phyloP scores from a whole-genome alignment of 306 rosid genomes.

The Ammopiptanthus mongolicus region DNA sequence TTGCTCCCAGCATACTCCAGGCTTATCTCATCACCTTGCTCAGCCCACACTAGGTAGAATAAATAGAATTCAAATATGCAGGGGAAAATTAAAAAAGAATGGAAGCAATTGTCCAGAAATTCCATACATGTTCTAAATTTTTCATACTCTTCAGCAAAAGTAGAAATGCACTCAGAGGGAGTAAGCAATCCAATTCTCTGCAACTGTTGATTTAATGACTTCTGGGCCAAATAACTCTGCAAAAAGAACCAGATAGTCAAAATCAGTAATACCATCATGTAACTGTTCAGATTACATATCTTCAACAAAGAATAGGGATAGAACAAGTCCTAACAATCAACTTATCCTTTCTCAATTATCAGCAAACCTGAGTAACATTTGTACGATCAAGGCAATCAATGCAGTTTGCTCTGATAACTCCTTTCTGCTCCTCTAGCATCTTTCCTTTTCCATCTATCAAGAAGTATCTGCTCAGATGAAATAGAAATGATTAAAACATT shows the following conservation, averaged over 20 bases:
- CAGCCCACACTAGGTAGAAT: slow-evolving; percentile 73
- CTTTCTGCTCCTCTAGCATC: no score
- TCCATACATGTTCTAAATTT: slow-evolving; percentile 65
- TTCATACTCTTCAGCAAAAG: slow-evolving; percentile 57
- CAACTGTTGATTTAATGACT: slow-evolving; percentile 63
- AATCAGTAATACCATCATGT: background rate
- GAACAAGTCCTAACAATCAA: background rate
- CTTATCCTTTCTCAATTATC: slow-evolving; percentile 29
- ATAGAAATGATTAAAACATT: slow-evolving; percentile 60
- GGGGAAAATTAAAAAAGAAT: background rate
- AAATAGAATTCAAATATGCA: slow-evolving; percentile 24
- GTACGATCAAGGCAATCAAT: no score
- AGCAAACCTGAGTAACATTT: no score
- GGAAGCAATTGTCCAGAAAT: slow-evolving; percentile 13
- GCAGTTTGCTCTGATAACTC: no score
- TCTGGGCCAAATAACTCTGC: slow-evolving; percentile 77
- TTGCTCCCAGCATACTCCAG: slow-evolving; percentile 83
- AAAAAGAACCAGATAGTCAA: slow-evolving; percentile 20
- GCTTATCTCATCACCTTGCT: slow-evolving; percentile 95
- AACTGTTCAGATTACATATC: background rate
- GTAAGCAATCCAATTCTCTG: slow-evolving; percentile 59
- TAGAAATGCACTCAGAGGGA: slow-evolving; percentile 59
- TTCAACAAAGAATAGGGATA: slow-evolving; percentile 16
- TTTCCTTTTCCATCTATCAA: slow-evolving; percentile 62
- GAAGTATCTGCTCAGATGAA: slow-evolving; percentile 96